These are phyloP conservation scores for Candida caryicola DNA, from an alignment of 805 yeast genomes.

Conservation along the genomic window DNA sequence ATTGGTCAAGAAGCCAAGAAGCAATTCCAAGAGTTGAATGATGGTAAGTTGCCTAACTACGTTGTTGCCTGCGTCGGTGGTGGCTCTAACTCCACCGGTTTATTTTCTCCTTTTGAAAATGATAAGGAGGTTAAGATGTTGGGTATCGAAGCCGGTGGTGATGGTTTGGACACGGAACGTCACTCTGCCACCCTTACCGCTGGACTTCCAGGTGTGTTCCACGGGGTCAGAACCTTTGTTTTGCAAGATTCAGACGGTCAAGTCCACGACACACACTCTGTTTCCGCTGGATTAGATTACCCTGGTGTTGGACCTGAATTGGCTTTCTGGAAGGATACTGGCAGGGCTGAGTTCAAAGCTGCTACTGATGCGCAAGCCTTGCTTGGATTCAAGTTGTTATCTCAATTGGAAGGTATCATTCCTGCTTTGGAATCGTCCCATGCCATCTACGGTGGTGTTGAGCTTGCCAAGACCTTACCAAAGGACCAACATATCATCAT, in stretches of 20 bases:
- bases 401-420: conserved; percentile 95
- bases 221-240: conserved; percentile 93
- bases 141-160: conserved; percentile 99
- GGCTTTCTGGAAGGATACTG: conserved; percentile 91
- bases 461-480: conserved; percentile 78
- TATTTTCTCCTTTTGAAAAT: conserved; percentile 90
- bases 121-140: conserved; percentile 73
- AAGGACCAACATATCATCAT: conserved; percentile 80
- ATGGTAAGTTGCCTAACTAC: conserved; percentile 85
- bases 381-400: conserved; percentile 80
- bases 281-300: conserved; percentile 96
- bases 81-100: conserved; percentile 95
- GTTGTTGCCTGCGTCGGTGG: conserved; percentile 99
- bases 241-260: conserved; percentile 93
- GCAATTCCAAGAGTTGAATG: conserved; percentile 76
- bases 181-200: conserved; percentile 96
- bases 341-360: conserved; percentile 86
- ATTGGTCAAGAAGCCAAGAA: conserved; percentile 94
- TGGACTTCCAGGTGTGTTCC: conserved; percentile 96
- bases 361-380: conserved; percentile 96
- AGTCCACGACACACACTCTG: conserved; percentile 95
- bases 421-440: conserved; percentile 98
- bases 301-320: conserved; percentile 99
- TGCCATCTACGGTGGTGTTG: conserved; percentile 88
- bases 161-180: conserved; percentile 81